Evolutionary conservation across 305 asterid genomes (phyloP).

Genomic region (Solanum hybrid): DNA sequence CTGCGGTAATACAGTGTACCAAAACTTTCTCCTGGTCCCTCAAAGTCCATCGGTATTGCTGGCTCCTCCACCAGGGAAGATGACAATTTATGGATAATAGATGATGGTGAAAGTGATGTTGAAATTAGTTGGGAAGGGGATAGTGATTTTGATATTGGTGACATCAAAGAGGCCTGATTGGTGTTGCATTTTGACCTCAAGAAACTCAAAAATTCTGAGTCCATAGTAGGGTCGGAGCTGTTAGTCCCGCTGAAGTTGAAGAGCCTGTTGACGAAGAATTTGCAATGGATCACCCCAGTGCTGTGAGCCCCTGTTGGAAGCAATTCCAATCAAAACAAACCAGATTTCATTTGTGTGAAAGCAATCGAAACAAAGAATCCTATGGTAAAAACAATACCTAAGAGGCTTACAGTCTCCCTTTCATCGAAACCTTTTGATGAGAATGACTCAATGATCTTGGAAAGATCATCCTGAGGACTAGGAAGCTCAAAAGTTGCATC

Average conservation of each 20-base stretch:
- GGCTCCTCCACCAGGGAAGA: constrained; percentile 22
- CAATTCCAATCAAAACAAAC: background rate
- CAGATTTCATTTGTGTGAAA: background rate
- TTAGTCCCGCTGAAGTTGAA: constrained; percentile 34
- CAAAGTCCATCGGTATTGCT: constrained; percentile 61
- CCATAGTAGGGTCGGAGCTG: constrained; percentile 52
- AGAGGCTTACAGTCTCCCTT: constrained; percentile 53
- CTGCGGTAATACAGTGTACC: constrained; percentile 55
- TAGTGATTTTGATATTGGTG: constrained; percentile 15
- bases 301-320: constrained; percentile 60
- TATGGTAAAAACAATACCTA: constrained; percentile 30
- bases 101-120: constrained; percentile 20
- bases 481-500: constrained; percentile 52
- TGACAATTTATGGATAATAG: constrained; percentile 10
- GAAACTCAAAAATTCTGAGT: constrained; percentile 42
- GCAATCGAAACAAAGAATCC: background rate
- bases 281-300: constrained; percentile 68
- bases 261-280: constrained; percentile 44
- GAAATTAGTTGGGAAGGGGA: constrained; percentile 3
- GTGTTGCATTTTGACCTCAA: constrained; percentile 45
- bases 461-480: constrained; percentile 37
- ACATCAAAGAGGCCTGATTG: constrained; percentile 15
- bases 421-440: constrained; percentile 54
- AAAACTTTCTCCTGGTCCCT: constrained; percentile 57
- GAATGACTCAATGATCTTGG: constrained; percentile 26